Evolutionary conservation across 83 land plant genomes (phyloP).

Genomic region (Picea mariana): DNA sequence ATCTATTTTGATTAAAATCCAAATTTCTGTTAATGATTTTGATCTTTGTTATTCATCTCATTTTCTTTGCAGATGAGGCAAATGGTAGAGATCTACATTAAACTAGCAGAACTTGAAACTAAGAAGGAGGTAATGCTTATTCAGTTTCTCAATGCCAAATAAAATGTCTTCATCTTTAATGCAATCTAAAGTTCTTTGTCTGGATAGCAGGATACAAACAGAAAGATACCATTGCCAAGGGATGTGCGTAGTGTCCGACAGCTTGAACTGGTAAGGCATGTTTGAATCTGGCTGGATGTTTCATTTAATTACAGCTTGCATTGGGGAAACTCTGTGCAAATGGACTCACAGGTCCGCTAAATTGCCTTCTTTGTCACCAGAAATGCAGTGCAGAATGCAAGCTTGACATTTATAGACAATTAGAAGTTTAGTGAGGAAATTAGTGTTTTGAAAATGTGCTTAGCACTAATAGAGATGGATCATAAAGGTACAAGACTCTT

Average conservation of each 20-base stretch:
- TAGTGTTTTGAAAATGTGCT: too few relatives aligned
- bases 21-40: neutral
- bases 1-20: neutral
- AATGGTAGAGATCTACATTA: conserved; percentile 95
- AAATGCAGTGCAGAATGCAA: neutral
- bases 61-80: conserved; percentile 72
- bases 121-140: conserved; percentile 55
- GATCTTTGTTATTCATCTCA: neutral
- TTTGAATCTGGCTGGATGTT: conserved; percentile 1
- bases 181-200: neutral
- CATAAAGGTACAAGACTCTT: too few relatives aligned
- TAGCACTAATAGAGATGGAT: too few relatives aligned
- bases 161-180: conserved; percentile 6
- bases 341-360: neutral
- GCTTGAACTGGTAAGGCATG: conserved; percentile 82
- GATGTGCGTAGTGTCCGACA: conserved; percentile 84
- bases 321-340: neutral
- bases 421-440: too few relatives aligned
- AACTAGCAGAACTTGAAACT: conserved; percentile 95
- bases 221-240: conserved; percentile 71
- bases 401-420: neutral
- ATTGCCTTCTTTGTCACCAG: neutral
- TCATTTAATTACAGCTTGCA: neutral
- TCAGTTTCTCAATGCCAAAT: neutral
- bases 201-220: conserved; percentile 75